A percentile compares a stretch with the other conserved stretches of the same genome.
Evolutionary conservation across 2,329 filamentous ascomycete genomes (phyloP).

Genomic region (Trichoderma sp.): DNA sequence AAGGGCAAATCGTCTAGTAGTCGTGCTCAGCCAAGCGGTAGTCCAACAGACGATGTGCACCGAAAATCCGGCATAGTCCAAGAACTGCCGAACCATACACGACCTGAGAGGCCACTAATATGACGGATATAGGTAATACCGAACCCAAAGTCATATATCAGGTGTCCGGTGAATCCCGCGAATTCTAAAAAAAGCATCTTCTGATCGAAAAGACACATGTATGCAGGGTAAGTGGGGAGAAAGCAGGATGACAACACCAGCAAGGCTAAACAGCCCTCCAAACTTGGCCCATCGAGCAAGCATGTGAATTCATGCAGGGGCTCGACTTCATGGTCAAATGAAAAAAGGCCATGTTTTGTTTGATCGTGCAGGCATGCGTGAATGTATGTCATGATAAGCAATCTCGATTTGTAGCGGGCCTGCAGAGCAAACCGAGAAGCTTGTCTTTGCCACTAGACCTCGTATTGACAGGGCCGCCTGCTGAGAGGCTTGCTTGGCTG

Average conservation of each 20-base stretch:
- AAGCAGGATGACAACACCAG: not conserved
- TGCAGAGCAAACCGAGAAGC: slow-evolving; percentile 6
- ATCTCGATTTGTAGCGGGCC: slow-evolving; percentile 23
- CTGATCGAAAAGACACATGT: not conserved
- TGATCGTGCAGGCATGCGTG: not conserved
- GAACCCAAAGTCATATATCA: too few relatives aligned
- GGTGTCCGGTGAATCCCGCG: not conserved
- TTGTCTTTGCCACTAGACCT: slow-evolving; percentile 20
- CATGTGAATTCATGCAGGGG: not conserved
- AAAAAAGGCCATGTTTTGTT: not conserved
- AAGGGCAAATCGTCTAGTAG: too few relatives aligned
- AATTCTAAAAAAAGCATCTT: not conserved
- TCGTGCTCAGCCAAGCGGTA: too few relatives aligned
- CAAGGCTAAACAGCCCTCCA: not conserved
- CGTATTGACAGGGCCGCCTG: not conserved
- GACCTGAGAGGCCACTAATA: too few relatives aligned
- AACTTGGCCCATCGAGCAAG: not conserved
- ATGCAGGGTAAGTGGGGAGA: not conserved
- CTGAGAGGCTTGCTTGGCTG: not conserved
- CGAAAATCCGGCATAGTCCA: too few relatives aligned
- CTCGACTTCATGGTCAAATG: not conserved
- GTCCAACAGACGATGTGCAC: too few relatives aligned
- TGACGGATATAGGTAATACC: too few relatives aligned
- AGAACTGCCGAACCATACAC: too few relatives aligned
- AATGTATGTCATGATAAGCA: not conserved